Base-by-base conservation (phyloP, 2,329 filamentous ascomycete species). In the Colletotrichum filicis region DNA sequence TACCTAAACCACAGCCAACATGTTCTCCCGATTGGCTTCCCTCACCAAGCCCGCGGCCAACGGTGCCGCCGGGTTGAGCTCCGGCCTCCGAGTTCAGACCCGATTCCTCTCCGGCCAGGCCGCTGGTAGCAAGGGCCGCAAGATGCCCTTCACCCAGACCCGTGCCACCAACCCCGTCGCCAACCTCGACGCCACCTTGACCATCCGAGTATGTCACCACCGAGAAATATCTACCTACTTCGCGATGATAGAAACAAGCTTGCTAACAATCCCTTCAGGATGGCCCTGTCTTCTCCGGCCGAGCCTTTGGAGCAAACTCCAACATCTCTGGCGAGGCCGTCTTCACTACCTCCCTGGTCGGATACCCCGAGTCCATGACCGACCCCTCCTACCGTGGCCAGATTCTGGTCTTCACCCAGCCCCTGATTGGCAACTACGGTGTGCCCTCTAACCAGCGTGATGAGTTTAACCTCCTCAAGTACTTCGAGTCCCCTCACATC, bases 261-360 rank as follows among this genome's bases (percentile, higher is more conserved):
- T 58, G 68, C 76, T 79, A 71, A 79, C 74, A 55, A 35, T 62
- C 74, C 66, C 74, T 73, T 42, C 80, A 95, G 92, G 95, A 98
- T 86, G 97, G 97, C 74, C 97, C 97, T 57, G 93, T 98, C 81
- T 98, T 98, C 88, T 94, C 95, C 79, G 97, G 97, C 82, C 98
- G 94, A 82, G 97, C 96, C 73, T 99, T 98, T 79, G 97, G 97
- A 79, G 97, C 97, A 81, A 97, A 97, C 84, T 91, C 93, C 83
- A 99, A 98, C 89, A 94, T 98, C 82, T 98, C 95, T 75, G 97
- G 97, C 78, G 97, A 99, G 87, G 97, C 97, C 58, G 97, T 98
- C 83, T 99, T 99, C 88, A 98, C 97, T 75, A 98, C 97, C 74
- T 98, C 96, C 28, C 92, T 98, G 68, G 97, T 99, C 73, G 97